Conservation (phyloP, 1,139 yeast genomes). For the Pichia sp. region DNA sequence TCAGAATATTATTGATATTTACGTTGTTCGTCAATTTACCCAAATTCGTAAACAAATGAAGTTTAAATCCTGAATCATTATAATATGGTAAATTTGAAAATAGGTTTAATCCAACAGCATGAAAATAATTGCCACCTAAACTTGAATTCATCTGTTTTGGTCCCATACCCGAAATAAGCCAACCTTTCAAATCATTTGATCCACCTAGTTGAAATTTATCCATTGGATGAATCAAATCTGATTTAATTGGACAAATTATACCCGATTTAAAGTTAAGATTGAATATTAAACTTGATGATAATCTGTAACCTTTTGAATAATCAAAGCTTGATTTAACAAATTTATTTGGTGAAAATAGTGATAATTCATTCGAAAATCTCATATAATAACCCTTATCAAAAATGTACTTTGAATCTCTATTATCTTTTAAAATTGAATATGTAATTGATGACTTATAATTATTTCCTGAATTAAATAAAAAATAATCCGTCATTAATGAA, state of each 20-base stretch:
- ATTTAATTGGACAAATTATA: constrained; percentile 15
- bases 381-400: constrained; percentile 54
- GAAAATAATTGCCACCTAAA: constrained; percentile 76
- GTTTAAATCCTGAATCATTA: constrained; percentile 54
- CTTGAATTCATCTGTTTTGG: constrained; percentile 61
- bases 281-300: constrained; percentile 19
- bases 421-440: constrained; percentile 48
- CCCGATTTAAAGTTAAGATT: constrained; percentile 48
- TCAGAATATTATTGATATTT: constrained; percentile 1
- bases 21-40: constrained; percentile 52
- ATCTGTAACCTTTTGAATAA: constrained; percentile 35
- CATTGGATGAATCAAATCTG: constrained; percentile 52
- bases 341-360: constrained; percentile 21
- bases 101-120: constrained; percentile 65
- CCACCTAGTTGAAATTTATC: constrained; percentile 59
- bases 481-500: constrained; percentile 27
- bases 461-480: constrained; percentile 47
- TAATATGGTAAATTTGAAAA: constrained; percentile 60
- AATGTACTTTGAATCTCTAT: constrained; percentile 48
- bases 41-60: constrained; percentile 66
- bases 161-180: constrained; percentile 73
- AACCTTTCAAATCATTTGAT: constrained; percentile 76
- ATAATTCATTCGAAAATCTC: constrained; percentile 51
- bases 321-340: constrained; percentile 47
- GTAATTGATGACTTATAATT: constrained; percentile 52